Evolutionary conservation across 306 rosid genomes (phyloP).

Genomic region (Ormosia emarginata): DNA sequence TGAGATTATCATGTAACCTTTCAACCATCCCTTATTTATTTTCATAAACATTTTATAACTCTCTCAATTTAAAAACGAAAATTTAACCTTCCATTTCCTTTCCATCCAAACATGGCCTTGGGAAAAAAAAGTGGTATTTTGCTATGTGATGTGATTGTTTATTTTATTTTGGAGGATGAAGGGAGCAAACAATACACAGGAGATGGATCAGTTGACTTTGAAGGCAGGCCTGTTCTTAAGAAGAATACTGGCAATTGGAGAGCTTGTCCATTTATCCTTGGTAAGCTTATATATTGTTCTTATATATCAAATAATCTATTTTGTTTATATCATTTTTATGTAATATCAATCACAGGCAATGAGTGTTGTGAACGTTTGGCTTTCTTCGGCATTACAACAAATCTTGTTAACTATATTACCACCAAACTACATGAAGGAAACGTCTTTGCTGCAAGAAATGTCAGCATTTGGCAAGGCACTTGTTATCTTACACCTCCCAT

Average conservation of each 20-base stretch:
- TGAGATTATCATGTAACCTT: too few species aligned
- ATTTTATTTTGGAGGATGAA: constrained; percentile 44
- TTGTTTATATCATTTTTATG: not conserved
- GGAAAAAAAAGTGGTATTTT: not conserved
- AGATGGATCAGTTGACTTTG: constrained; percentile 68
- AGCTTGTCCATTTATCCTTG: constrained; percentile 76
- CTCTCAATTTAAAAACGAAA: too few species aligned
- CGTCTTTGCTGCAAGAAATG: constrained; percentile 87
- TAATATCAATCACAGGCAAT: constrained; percentile 54
- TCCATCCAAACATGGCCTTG: too few species aligned
- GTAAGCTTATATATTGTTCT: constrained; percentile 28
- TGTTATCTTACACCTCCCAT: constrained; percentile 96
- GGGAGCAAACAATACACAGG: constrained; percentile 41
- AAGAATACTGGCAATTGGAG: constrained; percentile 64
- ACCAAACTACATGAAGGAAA: constrained; percentile 81
- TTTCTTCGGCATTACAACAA: constrained; percentile 87
- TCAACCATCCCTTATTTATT: too few species aligned
- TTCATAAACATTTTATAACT: too few species aligned
- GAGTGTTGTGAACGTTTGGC: constrained; percentile 96
- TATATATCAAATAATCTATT: not conserved
- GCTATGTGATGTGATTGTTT: not conserved
- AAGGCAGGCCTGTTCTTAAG: constrained; percentile 64
- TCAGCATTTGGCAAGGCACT: constrained; percentile 96
- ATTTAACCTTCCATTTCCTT: too few species aligned
- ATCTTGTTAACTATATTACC: constrained; percentile 92